These are phyloP conservation scores for Calocybe gangraenosa DNA, from an alignment of 768 basidiomycete genomes.

Conservation along the genomic window DNA sequence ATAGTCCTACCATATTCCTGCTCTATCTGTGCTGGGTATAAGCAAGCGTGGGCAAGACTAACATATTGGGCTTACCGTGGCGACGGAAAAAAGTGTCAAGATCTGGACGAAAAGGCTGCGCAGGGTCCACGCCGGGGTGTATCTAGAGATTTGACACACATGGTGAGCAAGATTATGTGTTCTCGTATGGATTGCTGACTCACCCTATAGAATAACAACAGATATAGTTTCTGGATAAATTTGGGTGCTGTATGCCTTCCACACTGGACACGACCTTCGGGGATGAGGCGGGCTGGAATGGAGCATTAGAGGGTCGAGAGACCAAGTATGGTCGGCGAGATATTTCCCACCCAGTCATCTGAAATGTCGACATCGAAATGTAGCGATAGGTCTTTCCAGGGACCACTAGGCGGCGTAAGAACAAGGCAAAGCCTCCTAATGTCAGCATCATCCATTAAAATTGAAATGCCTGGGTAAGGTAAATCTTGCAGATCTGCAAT, in stretches of 20 bases:
- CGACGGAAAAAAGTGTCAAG: no score
- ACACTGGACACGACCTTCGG: conserved; percentile 29
- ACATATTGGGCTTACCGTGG: no score
- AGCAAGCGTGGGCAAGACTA: no score
- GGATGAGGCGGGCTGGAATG: conserved; percentile 29
- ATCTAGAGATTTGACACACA: conserved; percentile 19
- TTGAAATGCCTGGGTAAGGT: conserved; percentile 38
- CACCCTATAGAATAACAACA: conserved; percentile 37
- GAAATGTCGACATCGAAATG: conserved; percentile 36
- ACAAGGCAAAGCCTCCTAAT: conserved; percentile 37
- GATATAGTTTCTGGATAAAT: conserved; percentile 31
- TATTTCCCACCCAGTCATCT: conserved; percentile 26
- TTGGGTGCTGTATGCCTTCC: conserved; percentile 32
- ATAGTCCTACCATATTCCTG: no score
- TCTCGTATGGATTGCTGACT: conserved; percentile 8
- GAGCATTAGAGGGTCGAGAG: no score
- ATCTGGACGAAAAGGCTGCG: no score
- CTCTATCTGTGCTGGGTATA: no score
- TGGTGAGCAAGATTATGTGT: neutral
- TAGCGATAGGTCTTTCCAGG: conserved; percentile 34
- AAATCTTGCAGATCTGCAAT: conserved; percentile 34
- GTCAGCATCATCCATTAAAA: conserved; percentile 39
- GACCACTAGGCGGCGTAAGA: conserved; percentile 36
- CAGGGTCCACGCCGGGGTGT: conserved; percentile 38
- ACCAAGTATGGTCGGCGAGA: no score